These are phyloP conservation scores for Psilocybe cyanescens DNA, from an alignment of 768 basidiomycete genomes.

Conservation along the genomic window DNA sequence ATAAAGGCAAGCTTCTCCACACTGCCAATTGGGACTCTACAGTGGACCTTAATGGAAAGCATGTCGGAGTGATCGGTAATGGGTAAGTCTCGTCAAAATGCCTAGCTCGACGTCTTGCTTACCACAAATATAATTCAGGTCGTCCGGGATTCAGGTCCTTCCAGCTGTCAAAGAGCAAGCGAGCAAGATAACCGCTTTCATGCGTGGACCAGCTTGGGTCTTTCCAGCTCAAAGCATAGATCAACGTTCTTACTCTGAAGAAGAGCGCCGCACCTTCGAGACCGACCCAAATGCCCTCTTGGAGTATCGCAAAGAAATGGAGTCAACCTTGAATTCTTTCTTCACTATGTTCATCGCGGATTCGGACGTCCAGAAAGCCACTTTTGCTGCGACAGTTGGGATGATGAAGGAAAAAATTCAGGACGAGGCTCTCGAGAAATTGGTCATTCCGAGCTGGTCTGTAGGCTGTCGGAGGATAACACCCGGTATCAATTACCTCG, in stretches of 20 bases:
- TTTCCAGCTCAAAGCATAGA: conserved; percentile 27
- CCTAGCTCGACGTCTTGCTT: conserved; percentile 10
- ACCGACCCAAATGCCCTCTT: conserved; percentile 40
- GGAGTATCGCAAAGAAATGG: conserved; percentile 43
- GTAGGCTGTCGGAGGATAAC: conserved; percentile 38
- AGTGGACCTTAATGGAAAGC: conserved; percentile 22
- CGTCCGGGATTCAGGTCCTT: conserved; percentile 37
- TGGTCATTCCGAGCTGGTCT: conserved; percentile 35
- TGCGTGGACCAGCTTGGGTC: conserved; percentile 36
- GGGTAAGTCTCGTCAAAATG: conserved; percentile 23
- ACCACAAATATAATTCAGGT: conserved; percentile 20
- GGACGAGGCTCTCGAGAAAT: conserved; percentile 44
- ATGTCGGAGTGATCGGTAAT: conserved; percentile 22
- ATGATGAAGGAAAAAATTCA: conserved; percentile 45
- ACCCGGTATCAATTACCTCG: conserved; percentile 40
- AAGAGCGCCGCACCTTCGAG: conserved; percentile 43
- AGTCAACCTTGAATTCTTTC: conserved; percentile 38
- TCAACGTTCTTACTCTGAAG: conserved; percentile 35
- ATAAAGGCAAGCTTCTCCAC: conserved; percentile 23
- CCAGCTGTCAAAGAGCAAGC: conserved; percentile 34
- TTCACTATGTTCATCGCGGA: conserved; percentile 32
- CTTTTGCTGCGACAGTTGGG: conserved; percentile 25
- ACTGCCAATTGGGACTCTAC: conserved; percentile 23
- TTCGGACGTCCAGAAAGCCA: conserved; percentile 34
- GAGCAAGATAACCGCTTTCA: conserved; percentile 37